These are phyloP conservation scores for Jacaranda copaia DNA, from an alignment of 257 asterid species.

Conservation along the genomic window DNA sequence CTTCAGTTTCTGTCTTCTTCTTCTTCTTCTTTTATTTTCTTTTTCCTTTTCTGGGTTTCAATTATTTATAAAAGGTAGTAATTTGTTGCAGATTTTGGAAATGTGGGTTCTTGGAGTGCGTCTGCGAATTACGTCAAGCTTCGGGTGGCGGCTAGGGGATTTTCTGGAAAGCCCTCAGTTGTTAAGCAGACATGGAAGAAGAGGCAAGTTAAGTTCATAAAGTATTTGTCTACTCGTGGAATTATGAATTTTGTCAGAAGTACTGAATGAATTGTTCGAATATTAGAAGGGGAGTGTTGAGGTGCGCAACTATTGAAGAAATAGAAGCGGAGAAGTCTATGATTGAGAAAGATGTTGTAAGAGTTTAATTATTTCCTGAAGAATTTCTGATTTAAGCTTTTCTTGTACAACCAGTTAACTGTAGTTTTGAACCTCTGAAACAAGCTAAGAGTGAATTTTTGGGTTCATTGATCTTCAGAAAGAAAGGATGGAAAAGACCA, in stretches of 20 bases:
- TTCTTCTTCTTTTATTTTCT: background rate
- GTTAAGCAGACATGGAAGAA: conserved; percentile 44
- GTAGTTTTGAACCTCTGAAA: background rate
- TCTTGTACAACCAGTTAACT: background rate
- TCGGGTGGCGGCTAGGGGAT: conserved; percentile 49
- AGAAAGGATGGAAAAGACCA: conserved; percentile 91
- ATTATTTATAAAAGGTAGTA: conserved; percentile 6
- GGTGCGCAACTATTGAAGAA: conserved; percentile 89
- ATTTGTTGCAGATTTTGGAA: conserved; percentile 53
- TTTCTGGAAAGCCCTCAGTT: conserved; percentile 49
- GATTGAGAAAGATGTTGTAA: conserved; percentile 81
- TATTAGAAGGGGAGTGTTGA: conserved; percentile 64
- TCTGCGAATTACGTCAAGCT: conserved; percentile 70
- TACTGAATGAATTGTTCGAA: conserved; percentile 33
- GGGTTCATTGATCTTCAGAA: conserved; percentile 49
- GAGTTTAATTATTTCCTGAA: conserved; percentile 34
- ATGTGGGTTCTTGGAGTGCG: conserved; percentile 60
- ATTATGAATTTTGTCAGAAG: background rate
- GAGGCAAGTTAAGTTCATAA: conserved; percentile 53
- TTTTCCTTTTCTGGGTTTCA: background rate
- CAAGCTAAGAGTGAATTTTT: conserved; percentile 17
- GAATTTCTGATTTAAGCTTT: background rate
- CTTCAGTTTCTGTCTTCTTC: background rate
- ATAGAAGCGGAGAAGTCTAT: conserved; percentile 85
- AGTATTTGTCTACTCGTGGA: background rate